Conservation (phyloP, 2,329 filamentous ascomycete genomes). For the Beauveria scarabaeidicola region DNA sequence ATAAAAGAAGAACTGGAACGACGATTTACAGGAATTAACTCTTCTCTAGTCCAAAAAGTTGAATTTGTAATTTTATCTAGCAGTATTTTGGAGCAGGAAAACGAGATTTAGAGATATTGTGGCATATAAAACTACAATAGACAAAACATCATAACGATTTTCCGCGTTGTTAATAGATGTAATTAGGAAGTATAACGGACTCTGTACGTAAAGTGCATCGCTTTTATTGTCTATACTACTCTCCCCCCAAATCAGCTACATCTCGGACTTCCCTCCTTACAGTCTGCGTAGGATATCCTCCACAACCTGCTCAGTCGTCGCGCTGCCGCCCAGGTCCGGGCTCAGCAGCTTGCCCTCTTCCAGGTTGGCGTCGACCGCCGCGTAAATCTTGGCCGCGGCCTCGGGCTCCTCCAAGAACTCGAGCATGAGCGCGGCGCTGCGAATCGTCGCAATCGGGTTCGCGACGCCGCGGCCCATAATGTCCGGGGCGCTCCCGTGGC, state of each 20-base stretch:
- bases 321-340: constrained; percentile 83
- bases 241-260: not conserved
- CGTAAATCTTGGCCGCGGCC: constrained; percentile 83
- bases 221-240: not conserved
- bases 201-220: not conserved
- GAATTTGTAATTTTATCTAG: constrained; percentile 3
- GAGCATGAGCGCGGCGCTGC: constrained; percentile 88
- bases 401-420: constrained; percentile 86
- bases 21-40: constrained; percentile 6
- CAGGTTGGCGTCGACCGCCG: constrained; percentile 83
- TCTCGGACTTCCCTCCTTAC: not conserved
- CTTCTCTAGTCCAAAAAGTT: constrained; percentile 7
- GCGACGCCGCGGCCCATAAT: constrained; percentile 84
- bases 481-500: constrained; percentile 91
- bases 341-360: constrained; percentile 74
- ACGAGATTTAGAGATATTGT: not conserved
- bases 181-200: no score
- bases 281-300: constrained; percentile 71
- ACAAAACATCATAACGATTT: not conserved
- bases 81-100: not conserved
- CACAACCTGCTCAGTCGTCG: constrained; percentile 78
- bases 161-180: constrained; percentile 41
- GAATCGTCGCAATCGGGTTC: constrained; percentile 91
- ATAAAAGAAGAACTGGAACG: not conserved
- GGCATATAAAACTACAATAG: constrained; percentile 7